phyloP scores from a whole-genome alignment of 108 stramenopile species.

The Fragilaria radians region DNA sequence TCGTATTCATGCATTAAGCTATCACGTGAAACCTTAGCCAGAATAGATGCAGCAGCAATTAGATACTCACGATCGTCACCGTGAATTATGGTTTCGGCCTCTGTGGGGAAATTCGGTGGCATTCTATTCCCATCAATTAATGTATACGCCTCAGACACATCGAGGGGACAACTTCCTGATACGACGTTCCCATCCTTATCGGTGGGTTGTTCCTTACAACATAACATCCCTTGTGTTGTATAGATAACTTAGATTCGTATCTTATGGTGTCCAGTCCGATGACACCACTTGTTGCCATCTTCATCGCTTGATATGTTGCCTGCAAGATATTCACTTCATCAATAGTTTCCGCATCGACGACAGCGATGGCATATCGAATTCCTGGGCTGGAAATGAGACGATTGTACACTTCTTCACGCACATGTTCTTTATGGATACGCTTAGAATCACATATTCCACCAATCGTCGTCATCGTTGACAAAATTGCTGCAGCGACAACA shows the following conservation, averaged over 20 bases:
- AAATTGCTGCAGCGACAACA: constrained; percentile 68
- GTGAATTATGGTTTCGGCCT: constrained; percentile 66
- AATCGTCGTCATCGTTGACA: constrained; percentile 39
- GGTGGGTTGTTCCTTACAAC: constrained; percentile 20
- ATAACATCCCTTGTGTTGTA: constrained; percentile 46
- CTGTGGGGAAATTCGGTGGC: constrained; percentile 72
- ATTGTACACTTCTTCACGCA: constrained; percentile 42
- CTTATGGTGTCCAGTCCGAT: neutral
- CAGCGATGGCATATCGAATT: constrained; percentile 74
- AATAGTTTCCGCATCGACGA: constrained; percentile 81
- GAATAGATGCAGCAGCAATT: constrained; percentile 93
- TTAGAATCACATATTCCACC: constrained; percentile 90
- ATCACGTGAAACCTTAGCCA: constrained; percentile 97
- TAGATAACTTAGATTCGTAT: constrained; percentile 19
- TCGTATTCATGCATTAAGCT: constrained; percentile 89
- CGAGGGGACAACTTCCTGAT: neutral
- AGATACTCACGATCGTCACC: constrained; percentile 86
- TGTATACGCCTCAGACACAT: constrained; percentile 12
- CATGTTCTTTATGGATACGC: constrained; percentile 76
- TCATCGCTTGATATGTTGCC: constrained; percentile 91
- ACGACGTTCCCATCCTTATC: neutral
- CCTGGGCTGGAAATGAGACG: constrained; percentile 28
- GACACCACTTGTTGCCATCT: constrained; percentile 36
- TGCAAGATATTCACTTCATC: constrained; percentile 98
- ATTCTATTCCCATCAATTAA: constrained; percentile 86